Evolutionary conservation across 192 early-diverging fungal species (phyloP), one percentile per base, ranked within the genome.

Genomic region (Geosiphon pyriformis): DNA sequence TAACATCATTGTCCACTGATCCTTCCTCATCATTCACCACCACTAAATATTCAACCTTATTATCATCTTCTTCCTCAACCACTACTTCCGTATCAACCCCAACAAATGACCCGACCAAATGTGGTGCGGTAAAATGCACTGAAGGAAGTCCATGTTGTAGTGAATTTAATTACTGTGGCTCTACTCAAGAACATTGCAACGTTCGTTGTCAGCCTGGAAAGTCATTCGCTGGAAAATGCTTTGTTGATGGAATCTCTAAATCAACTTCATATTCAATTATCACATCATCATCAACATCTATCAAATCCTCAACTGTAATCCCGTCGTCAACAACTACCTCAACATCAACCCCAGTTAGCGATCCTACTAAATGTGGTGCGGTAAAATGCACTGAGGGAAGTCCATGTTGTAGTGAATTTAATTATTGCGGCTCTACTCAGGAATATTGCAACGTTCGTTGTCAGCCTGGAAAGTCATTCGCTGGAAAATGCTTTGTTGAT

Each of bases 131-230:
- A 6, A 23, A 15, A 12, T 61, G 59, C 37, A 46, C 3, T 23
- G 22, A 33, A 12, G 2, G 17, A n/a, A 46, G 2, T 61, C 59
- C 61, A 32, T 71, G 70, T 25, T 71, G 70, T 59, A 71, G 70
- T 58, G 23, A 50, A 49, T 65, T 29, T 31, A 66, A 66, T 15
- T 71, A 34, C 52, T 71, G 70, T 51, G 70, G 70, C 52, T 35
- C 62, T 7, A 49, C 70, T 33, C 15, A 52, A 6, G 62, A 46
- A 31, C 53, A 65, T 50, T 71, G 70, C 50, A 62, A 62, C 27
- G 20, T 10, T 8, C 62, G 70, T 30, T 71, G 70, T 32, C 70
- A 71, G 52, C 33, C 56, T 18, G 70, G 62, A 8, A 61, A 61
- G 29, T 47, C 35, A 27, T 61, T 61, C 34, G 18, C 29, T 23